Percentiles rank a stretch among this genome's conserved stretches.
These are phyloP conservation scores for Agaricus bisporus DNA, from an alignment of 768 basidiomycete species.

Conservation along the genomic window DNA sequence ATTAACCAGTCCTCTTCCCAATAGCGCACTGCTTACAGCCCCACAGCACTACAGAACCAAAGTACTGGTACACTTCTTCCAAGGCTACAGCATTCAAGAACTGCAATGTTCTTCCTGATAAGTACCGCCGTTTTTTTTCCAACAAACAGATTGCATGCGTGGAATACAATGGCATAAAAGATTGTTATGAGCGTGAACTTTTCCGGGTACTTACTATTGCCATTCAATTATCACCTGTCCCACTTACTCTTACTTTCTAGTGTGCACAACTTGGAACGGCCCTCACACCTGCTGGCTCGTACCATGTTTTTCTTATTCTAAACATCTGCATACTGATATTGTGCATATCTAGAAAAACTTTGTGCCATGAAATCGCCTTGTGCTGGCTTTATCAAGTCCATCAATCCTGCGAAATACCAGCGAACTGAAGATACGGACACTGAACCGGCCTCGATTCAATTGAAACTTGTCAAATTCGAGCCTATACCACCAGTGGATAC, in stretches of 20 bases:
- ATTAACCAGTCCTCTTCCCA: too few relatives aligned
- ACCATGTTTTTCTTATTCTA: background rate
- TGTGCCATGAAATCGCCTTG: conserved; percentile 58
- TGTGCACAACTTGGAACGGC: conserved; percentile 78
- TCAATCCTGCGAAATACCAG: conserved; percentile 9
- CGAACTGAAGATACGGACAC: conserved; percentile 10
- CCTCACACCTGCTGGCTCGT: conserved; percentile 58
- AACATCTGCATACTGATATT: background rate
- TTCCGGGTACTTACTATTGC: conserved; percentile 46
- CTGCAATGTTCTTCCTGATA: conserved; percentile 39
- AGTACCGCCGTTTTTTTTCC: conserved; percentile 52
- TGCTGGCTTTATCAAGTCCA: conserved; percentile 42
- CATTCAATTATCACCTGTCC: background rate
- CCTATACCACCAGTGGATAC: background rate
- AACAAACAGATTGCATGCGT: conserved; percentile 78
- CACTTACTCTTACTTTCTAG: conserved; percentile 26
- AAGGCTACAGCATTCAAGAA: conserved; percentile 14
- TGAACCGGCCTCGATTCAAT: conserved; percentile 12
- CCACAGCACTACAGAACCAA: conserved; percentile 33
- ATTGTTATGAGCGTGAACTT: conserved; percentile 59
- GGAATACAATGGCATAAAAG: conserved; percentile 59
- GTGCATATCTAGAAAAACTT: conserved; percentile 46
- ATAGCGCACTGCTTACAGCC: background rate
- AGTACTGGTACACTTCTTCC: conserved; percentile 40
- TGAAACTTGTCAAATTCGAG: conserved; percentile 8